phyloP scores from a whole-genome alignment of 495 filamentous ascomycete genomes.

The Penicillium ucsense region DNA sequence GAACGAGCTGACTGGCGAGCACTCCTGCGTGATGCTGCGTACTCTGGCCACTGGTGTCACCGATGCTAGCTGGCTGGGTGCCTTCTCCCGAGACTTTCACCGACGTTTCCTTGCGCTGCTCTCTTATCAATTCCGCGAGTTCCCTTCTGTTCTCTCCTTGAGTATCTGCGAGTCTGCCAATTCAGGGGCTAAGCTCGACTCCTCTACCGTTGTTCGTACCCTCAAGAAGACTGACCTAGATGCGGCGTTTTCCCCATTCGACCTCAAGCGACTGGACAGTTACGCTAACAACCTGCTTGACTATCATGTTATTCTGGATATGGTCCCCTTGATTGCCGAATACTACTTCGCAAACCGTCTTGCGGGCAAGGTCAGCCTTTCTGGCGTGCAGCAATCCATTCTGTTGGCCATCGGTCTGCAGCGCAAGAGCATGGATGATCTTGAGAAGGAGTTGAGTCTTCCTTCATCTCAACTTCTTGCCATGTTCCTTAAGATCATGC shows the following conservation, averaged over 20 bases:
- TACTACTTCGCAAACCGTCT: slow-evolving; percentile 77
- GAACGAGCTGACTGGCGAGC: slow-evolving; percentile 93
- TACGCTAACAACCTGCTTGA: slow-evolving; percentile 96
- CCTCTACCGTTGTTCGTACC: slow-evolving; percentile 34
- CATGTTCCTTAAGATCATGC: slow-evolving; percentile 92
- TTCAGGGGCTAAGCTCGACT: slow-evolving; percentile 53
- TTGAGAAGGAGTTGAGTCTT: slow-evolving; percentile 72
- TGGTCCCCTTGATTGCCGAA: slow-evolving; percentile 70
- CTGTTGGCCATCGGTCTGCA: slow-evolving; percentile 85
- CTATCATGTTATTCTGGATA: slow-evolving; percentile 93
- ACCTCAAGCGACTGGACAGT: slow-evolving; percentile 85
- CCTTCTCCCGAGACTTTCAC: slow-evolving; percentile 89
- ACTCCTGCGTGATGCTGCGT: slow-evolving; percentile 94
- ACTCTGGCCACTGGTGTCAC: slow-evolving; percentile 48
- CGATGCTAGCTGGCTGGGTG: slow-evolving; percentile 75
- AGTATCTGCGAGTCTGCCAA: slow-evolving; percentile 83
- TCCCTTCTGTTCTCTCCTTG: slow-evolving; percentile 70
- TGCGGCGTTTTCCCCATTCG: slow-evolving; percentile 70
- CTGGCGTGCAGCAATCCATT: slow-evolving; percentile 72
- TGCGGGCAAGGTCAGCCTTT: slow-evolving; percentile 53
- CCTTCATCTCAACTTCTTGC: slow-evolving; percentile 74
- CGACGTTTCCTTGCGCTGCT: slow-evolving; percentile 77
- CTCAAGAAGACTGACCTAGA: slow-evolving; percentile 69
- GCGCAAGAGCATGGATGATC: slow-evolving; percentile 68
- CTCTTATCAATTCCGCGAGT: slow-evolving; percentile 84